These are phyloP conservation scores for Punica granatum DNA, from an alignment of 345 rosid species.

Conservation along the genomic window DNA sequence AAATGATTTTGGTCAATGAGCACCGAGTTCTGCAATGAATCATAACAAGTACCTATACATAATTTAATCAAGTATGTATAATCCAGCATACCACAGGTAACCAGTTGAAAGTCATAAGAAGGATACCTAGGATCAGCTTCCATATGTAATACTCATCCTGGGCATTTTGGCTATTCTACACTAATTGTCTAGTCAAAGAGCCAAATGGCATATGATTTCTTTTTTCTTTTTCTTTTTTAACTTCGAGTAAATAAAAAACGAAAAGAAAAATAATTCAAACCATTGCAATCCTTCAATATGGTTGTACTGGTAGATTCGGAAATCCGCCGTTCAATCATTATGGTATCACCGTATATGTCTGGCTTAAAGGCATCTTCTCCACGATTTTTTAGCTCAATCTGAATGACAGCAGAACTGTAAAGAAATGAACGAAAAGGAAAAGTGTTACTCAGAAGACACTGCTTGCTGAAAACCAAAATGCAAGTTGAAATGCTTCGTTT, in stretches of 20 bases:
- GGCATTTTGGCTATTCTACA: background rate
- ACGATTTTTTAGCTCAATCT: constrained; percentile 62
- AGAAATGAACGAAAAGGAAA: background rate
- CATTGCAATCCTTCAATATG: constrained; percentile 59
- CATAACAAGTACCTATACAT: background rate
- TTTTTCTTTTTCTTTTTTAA: background rate
- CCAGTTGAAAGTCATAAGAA: background rate
- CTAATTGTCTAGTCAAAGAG: background rate
- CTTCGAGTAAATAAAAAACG: background rate
- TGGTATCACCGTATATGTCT: constrained; percentile 54
- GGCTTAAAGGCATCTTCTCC: constrained; percentile 84
- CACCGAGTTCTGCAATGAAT: background rate
- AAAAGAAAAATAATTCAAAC: constrained; percentile 21
- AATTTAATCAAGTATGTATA: background rate
- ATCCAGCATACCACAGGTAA: background rate
- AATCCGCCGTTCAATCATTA: constrained; percentile 73
- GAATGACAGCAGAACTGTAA: constrained; percentile 62
- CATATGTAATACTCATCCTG: background rate
- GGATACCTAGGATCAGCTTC: background rate
- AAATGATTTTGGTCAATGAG: background rate
- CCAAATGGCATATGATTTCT: background rate
- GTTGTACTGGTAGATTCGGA: constrained; percentile 49
- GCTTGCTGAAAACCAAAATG: background rate
- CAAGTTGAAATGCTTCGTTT: background rate
- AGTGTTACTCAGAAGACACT: background rate